These are phyloP conservation scores for Trichosporon ovoides DNA, from an alignment of 1,284 basidiomycete species.

Conservation along the genomic window DNA sequence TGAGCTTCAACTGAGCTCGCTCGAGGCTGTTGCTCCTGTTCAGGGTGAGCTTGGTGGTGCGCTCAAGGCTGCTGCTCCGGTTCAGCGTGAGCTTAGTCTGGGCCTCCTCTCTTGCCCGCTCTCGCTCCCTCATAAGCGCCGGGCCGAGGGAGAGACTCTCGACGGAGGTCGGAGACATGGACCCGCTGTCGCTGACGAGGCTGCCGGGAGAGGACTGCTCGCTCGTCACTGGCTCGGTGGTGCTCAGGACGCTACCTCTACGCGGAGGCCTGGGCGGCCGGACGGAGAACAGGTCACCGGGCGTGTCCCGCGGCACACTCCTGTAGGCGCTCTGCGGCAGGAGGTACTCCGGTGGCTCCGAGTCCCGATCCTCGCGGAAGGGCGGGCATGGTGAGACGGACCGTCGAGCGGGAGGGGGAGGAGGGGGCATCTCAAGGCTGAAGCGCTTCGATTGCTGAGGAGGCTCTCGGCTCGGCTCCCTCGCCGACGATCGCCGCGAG, in stretches of 20 bases:
- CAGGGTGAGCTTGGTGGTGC: neutral
- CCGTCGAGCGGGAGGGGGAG: neutral
- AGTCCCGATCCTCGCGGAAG: too few relatives aligned
- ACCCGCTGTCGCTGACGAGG: constrained; percentile 16
- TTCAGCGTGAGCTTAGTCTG: too few relatives aligned
- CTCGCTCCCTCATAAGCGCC: constrained; percentile 3
- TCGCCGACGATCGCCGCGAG: neutral
- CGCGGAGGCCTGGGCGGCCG: constrained; percentile 3
- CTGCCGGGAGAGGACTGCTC: constrained; percentile 10
- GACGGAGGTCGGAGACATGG: constrained; percentile 13
- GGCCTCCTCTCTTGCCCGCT: neutral
- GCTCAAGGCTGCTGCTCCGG: too few relatives aligned
- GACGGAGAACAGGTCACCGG: neutral
- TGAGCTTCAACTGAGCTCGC: too few relatives aligned
- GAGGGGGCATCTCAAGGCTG: neutral
- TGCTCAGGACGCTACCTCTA: neutral
- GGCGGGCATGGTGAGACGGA: neutral
- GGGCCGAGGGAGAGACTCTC: constrained; percentile 16
- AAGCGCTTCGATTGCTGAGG: neutral
- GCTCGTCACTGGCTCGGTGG: constrained; percentile 5
- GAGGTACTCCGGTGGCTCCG: neutral
- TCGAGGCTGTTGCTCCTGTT: neutral
- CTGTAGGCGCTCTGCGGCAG: neutral
- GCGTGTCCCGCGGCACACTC: neutral
- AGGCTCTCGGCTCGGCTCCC: neutral